Evolutionary conservation across 2,329 filamentous ascomycete species (phyloP), one percentile per base, ranked within the genome.

Genomic region (Diaporthe sp.): DNA sequence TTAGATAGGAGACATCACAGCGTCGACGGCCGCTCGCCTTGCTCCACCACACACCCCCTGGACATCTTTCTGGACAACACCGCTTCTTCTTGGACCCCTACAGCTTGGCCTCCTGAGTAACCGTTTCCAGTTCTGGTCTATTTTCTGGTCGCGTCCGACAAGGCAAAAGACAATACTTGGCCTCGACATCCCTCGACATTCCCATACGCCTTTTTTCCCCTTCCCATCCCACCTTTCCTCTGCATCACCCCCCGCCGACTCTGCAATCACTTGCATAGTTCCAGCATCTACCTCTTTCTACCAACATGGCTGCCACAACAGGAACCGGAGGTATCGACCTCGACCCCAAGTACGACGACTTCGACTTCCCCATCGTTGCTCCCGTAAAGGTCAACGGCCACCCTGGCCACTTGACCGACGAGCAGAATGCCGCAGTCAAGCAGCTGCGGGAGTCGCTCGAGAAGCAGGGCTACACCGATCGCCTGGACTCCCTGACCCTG

Each of bases 281-380:
- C 34, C 65, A 65, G 55, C 70, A 57, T 34, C 46, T 46, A 49
- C 31, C 46, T 53, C 65, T 22, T 28, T 75, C 65, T 73, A 34
- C 67, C 76, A 72, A 68, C 61, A 82, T 81, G 79, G 79, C 82
- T 58, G 78, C 78, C 67, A 70, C 77, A 53, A 77, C 76, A 71
- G 70, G 79, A 77, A 73, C 76, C 34, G 73, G 73, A 81, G 84
- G 83, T 81, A 87, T 91, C 86, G 87, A 91, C 84, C 83, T 95
- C 81, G 93, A 98, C 86, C 90, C 94, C 84, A 98, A 98, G 88
- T 98, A 98, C 89, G 97, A 98, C 87, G 85, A 97, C 88, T 98
- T 97, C 86, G 96, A 98, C 86, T 98, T 91, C 88, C 97, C 97
- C 78, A 95, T 93, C 78, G 93, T 91, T 78, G 92, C 95, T 62